Evolutionary conservation across 208 protist genomes (phyloP), one percentile per base, ranked within the genome.

Genomic region (Trypanosoma mega): DNA sequence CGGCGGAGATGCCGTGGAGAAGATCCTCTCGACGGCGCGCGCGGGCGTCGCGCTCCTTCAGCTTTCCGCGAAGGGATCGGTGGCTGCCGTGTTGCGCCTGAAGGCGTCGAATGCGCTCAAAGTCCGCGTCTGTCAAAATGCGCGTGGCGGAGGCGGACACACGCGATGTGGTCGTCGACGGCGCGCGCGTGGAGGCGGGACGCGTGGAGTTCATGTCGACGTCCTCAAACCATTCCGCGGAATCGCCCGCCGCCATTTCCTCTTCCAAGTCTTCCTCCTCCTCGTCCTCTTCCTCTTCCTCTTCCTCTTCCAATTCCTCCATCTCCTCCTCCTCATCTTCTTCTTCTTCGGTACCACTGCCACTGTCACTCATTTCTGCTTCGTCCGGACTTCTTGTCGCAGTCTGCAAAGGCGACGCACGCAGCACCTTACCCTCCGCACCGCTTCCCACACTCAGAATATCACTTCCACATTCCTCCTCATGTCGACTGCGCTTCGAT

Each of bases 71-170:
- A 36, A 90, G 76, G 1, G 80, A 87, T 3, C 68, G 74, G 44
- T 92, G 85, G 34, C 77, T 88, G 34, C 83, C 85, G 45, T 85
- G 56, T 46, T 93, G 86, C 0, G 48, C 55, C 52, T 89, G 79
- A 33, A 96, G 76, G 45, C 75, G 73, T 9, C 82, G 87, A 41
- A 96, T 91, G 68, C 80, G 85, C 44, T 83, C 69, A 65, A 96
- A 93, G 57, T 95, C 89, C 37, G 61, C 84, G 41, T 95, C 89
- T 11, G 81, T 89, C 12, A 95, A 71, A 60, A 95, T 74, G 20
- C 86, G 82, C 2, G 63, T 57, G 12, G 82, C 76, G 0, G 85
- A 71, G 11, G 87, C 58, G 6, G 82, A 83, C 0, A 68, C 53
- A 11, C 47, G 61, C 1, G 72, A 76, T 0, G 69, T 57, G 7